Evolutionary conservation across 2,329 filamentous ascomycete genomes (phyloP).

Genomic region (Cordyceps fumosorosea): DNA sequence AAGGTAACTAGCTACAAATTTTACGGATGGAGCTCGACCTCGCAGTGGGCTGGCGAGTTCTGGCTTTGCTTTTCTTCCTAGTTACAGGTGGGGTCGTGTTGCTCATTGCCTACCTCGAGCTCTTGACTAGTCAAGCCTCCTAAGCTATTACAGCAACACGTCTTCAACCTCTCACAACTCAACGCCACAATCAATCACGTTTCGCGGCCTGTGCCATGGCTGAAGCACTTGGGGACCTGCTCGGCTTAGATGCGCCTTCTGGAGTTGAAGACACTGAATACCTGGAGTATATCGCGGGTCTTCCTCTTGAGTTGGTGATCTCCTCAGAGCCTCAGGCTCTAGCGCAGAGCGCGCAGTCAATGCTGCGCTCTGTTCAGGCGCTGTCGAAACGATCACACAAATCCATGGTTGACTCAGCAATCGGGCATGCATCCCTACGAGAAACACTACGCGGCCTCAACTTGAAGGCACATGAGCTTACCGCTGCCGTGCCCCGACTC

Average conservation of each 20-base stretch:
- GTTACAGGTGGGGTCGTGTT: background rate
- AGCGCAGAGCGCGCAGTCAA: constrained; percentile 72
- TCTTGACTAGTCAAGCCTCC: no score
- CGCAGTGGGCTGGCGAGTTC: no score
- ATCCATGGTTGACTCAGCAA: constrained; percentile 72
- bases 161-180: background rate
- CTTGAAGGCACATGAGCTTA: constrained; percentile 59
- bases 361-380: constrained; percentile 75
- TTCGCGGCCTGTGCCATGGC: constrained; percentile 23
- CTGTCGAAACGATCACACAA: constrained; percentile 87
- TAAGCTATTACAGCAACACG: background rate
- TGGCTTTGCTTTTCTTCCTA: no score
- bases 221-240: constrained; percentile 29
- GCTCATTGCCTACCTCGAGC: background rate
- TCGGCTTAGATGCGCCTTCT: constrained; percentile 25
- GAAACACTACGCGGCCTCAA: constrained; percentile 66
- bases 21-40: no score
- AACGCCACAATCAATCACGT: background rate
- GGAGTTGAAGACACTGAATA: constrained; percentile 60
- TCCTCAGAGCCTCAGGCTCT: constrained; percentile 72
- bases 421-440: constrained; percentile 66
- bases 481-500: constrained; percentile 66
- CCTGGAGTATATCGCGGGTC: constrained; percentile 68
- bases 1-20: no score
- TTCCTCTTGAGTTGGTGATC: constrained; percentile 66